Evolutionary conservation across 2,329 filamentous ascomycete genomes (phyloP), one percentile per base, ranked within the genome.

Genomic region (Escovopsis sp.): DNA sequence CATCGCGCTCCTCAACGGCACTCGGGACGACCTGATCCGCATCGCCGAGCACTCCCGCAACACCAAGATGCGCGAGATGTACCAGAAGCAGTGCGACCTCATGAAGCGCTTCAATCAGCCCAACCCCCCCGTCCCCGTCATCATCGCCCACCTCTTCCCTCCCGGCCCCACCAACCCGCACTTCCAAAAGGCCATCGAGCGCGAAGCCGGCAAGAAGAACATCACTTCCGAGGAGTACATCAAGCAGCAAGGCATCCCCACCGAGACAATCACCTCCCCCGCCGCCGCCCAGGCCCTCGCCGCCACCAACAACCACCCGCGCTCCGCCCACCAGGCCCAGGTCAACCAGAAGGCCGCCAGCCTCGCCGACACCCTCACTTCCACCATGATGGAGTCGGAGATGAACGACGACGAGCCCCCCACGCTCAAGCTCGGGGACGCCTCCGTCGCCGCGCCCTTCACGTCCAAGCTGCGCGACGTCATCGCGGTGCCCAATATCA

Each of bases 381-480:
- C 75, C 37, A 78, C 73, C 35, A 86, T 96, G 80, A 79, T 96
- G 78, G 85, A 94, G 49, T 72, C 73, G 35, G 85, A 94, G 53
- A 62, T 96, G 38, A 82, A 84, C 45, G 84, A 92, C 35, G 79
- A 76, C 46, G 90, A 96, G 57, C 88, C 90, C 1, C 90, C 92
- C 2, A 87, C 86, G 3, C 84, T 98, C 55, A 98, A 98, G 64
- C 73, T 98, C 31, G 90, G 90, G 43, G 90, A 98, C 57, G 90
- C 90, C 6, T 98, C 90, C 0, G 88, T 96, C 36, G 90, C 90
- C 28, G 90, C 90, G 1, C 90, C 90, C 0, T 98, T 98, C 58
- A 98, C 90, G 1, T 94, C 85, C 55, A 98, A 98, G 63, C 72
- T 98, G 30, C 83, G 87, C 47, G 94, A 98, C 51, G 90, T 98